A percentile compares a stretch with the other conserved stretches of the same genome.
These are phyloP conservation scores for Singerocomus inundabilis DNA, from an alignment of 1,284 basidiomycete species.

Conservation along the genomic window DNA sequence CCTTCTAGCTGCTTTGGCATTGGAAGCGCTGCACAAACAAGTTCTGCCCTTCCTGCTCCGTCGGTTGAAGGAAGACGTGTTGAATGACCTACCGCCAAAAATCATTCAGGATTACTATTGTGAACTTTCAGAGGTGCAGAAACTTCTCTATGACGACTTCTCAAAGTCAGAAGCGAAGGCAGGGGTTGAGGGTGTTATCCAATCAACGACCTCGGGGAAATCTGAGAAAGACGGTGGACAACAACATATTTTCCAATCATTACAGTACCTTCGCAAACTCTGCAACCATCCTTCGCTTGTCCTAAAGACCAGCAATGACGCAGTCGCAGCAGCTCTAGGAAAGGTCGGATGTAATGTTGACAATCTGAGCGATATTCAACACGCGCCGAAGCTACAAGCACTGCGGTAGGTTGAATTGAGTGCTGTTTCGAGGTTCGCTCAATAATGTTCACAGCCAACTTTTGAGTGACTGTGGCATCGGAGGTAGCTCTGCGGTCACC, in stretches of 20 bases:
- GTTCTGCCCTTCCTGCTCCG: constrained; percentile 98
- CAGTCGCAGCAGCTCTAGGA: constrained; percentile 61
- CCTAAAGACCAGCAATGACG: constrained; percentile 64
- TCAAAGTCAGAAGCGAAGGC: constrained; percentile 74
- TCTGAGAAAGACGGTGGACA: constrained; percentile 51
- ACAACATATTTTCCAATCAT: constrained; percentile 91
- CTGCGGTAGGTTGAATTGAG: constrained; percentile 60
- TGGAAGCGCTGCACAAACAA: constrained; percentile 98
- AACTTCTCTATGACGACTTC: constrained; percentile 91
- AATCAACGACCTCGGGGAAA: constrained; percentile 39
- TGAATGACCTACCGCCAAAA: constrained; percentile 96
- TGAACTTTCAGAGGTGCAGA: constrained; percentile 93
- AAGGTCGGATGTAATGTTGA: constrained; percentile 49
- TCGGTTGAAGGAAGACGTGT: constrained; percentile 95
- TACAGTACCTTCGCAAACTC: constrained; percentile 96
- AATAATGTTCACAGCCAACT: constrained; percentile 68
- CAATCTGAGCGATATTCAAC: constrained; percentile 74
- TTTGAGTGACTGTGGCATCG: constrained; percentile 93
- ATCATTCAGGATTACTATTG: constrained; percentile 99
- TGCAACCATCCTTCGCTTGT: constrained; percentile 97
- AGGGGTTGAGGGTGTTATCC: constrained; percentile 65
- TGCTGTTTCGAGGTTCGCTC: not conserved
- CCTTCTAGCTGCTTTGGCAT: constrained; percentile 75
- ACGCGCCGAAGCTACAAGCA: constrained; percentile 94
- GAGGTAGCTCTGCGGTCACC: constrained; percentile 45